Percentiles rank a stretch among this genome's conserved stretches.
Conservation (phyloP, 176 grass and related monocot genomes). For the Alopecurus myosuroides region DNA sequence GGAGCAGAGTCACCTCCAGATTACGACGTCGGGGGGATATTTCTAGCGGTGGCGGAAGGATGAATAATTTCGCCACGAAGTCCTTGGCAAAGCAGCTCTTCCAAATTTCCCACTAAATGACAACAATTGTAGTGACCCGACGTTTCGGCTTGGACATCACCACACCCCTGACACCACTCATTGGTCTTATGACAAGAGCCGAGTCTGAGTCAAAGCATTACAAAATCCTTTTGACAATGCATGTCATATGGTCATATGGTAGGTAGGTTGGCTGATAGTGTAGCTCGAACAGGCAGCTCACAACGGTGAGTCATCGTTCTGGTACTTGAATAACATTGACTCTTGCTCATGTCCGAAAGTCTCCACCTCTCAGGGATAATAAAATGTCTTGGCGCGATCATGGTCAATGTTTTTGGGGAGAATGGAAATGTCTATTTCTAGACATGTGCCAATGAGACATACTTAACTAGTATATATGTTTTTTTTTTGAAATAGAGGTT, state of each 20-base stretch:
- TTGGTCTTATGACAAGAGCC: no score
- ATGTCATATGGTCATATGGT: constrained; percentile 39
- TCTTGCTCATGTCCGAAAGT: constrained; percentile 3
- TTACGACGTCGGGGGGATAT: no score
- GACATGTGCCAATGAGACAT: neutral
- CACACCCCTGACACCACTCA: no score
- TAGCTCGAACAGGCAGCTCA: constrained; percentile 52
- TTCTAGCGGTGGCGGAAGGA: no score
- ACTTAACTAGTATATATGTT: neutral
- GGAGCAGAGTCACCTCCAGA: no score
- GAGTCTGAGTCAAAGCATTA: no score
- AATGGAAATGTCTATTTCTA: neutral
- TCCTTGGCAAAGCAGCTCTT: no score
- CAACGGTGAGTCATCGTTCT: constrained; percentile 69
- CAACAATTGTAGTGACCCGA: no score
- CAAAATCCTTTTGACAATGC: constrained; percentile 47
- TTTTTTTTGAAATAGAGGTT: no score
- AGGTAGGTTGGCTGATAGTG: constrained; percentile 41
- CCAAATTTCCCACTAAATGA: no score
- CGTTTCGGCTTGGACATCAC: no score
- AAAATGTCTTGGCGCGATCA: neutral
- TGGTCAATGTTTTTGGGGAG: neutral
- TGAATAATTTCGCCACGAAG: no score
- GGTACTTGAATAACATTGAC: constrained; percentile 75
- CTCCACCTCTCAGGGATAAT: neutral